Conservation (phyloP, 1,284 basidiomycete species). For the Grifola frondosa region DNA sequence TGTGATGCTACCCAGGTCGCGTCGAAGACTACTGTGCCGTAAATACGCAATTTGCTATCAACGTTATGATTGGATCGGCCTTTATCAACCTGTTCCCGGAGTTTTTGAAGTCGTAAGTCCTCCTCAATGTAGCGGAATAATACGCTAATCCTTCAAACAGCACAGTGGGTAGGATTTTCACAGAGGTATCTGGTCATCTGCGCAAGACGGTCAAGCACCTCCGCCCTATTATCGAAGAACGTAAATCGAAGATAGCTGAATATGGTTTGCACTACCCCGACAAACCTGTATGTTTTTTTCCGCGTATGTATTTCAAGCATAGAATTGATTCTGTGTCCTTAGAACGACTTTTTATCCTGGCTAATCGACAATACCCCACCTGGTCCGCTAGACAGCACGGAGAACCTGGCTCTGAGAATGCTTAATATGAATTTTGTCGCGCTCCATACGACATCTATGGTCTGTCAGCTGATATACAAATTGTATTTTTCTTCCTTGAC, state of each 20-base stretch:
- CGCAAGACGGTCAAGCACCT: slow-evolving; percentile 32
- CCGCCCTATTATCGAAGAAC: slow-evolving; percentile 38
- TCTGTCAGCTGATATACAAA: slow-evolving; percentile 8
- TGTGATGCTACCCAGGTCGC: slow-evolving; percentile 24
- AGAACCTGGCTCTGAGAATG: slow-evolving; percentile 33
- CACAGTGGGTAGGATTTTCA: slow-evolving; percentile 6
- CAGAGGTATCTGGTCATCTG: slow-evolving; percentile 15
- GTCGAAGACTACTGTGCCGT: slow-evolving; percentile 36
- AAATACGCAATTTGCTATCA: slow-evolving; percentile 36
- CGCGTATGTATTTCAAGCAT: background rate
- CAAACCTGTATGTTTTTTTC: slow-evolving; percentile 40
- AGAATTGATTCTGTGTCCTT: background rate
- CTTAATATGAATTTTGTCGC: slow-evolving; percentile 39
- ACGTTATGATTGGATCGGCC: slow-evolving; percentile 36
- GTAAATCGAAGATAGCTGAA: slow-evolving; percentile 35
- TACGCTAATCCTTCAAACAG: slow-evolving; percentile 20
- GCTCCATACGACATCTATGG: slow-evolving; percentile 40
- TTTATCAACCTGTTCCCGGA: slow-evolving; percentile 38
- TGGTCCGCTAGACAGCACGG: slow-evolving; percentile 17
- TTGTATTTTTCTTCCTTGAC: background rate
- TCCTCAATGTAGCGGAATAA: too few species aligned
- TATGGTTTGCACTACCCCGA: slow-evolving; percentile 39
- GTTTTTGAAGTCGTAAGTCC: slow-evolving; percentile 39
- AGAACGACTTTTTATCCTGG: slow-evolving; percentile 47
- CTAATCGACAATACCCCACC: slow-evolving; percentile 40